Evolutionary conservation across 257 asterid species (phyloP).

Genomic region (Solanum pennellii): DNA sequence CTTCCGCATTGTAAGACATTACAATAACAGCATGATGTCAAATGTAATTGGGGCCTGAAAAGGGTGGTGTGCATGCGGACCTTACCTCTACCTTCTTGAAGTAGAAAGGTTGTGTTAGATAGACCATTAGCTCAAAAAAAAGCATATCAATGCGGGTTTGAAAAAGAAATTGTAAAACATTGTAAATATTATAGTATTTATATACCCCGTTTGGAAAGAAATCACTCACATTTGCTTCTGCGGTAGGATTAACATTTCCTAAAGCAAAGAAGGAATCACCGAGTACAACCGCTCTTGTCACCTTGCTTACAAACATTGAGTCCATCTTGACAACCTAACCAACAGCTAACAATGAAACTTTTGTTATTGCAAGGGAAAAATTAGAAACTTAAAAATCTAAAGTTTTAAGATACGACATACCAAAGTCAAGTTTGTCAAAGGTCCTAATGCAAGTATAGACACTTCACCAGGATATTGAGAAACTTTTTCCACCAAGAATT

Average conservation of each 20-base stretch:
- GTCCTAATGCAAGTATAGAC: slow-evolving; percentile 90
- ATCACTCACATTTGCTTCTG: slow-evolving; percentile 80
- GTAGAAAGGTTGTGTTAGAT: too few relatives aligned
- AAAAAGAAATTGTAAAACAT: too few relatives aligned
- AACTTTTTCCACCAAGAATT: slow-evolving; percentile 74
- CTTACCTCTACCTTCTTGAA: neutral
- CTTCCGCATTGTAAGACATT: neutral
- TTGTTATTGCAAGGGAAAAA: neutral
- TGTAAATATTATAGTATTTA: neutral
- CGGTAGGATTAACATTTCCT: slow-evolving; percentile 95
- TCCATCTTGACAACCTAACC: slow-evolving; percentile 78
- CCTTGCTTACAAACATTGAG: slow-evolving; percentile 80
- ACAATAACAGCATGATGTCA: too few relatives aligned
- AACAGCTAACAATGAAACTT: neutral
- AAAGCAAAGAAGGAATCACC: slow-evolving; percentile 92
- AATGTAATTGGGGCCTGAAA: too few relatives aligned
- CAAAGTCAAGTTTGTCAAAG: slow-evolving; percentile 83
- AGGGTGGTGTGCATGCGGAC: neutral
- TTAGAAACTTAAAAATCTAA: neutral
- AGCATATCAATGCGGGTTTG: neutral
- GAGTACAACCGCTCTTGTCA: slow-evolving; percentile 76
- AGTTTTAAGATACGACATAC: slow-evolving; percentile 25
- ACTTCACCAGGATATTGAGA: slow-evolving; percentile 89
- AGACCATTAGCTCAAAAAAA: too few relatives aligned
- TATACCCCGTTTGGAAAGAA: neutral